Conservation (phyloP, 805 yeast genomes). For the Candida argentea region DNA sequence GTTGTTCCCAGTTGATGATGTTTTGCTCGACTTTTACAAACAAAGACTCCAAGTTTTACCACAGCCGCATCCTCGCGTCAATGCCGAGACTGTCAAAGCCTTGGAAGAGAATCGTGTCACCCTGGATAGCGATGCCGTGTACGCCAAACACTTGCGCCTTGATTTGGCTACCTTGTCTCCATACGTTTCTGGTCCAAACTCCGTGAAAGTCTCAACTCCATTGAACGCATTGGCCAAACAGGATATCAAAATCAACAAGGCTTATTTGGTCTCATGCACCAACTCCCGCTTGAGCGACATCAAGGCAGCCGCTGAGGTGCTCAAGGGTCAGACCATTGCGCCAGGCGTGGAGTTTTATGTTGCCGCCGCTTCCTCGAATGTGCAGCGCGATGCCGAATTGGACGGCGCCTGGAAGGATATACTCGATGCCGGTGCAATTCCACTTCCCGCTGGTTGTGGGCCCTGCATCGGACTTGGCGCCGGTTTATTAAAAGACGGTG, state of each 20-base stretch:
- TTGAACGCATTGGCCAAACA: slow-evolving; percentile 63
- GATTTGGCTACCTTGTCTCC: slow-evolving; percentile 80
- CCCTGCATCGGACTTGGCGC: slow-evolving; percentile 98
- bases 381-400: slow-evolving; percentile 85
- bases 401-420: slow-evolving; percentile 88
- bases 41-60: slow-evolving; percentile 47
- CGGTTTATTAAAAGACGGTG: slow-evolving; percentile 89
- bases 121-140: slow-evolving; percentile 71
- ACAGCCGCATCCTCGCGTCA: slow-evolving; percentile 79
- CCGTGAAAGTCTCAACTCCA: slow-evolving; percentile 84
- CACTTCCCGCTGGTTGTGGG: slow-evolving; percentile 98
- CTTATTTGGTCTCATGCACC: slow-evolving; percentile 96
- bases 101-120: slow-evolving; percentile 33
- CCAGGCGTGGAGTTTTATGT: slow-evolving; percentile 90
- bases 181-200: slow-evolving; percentile 91
- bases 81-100: slow-evolving; percentile 43
- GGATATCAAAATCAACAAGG: slow-evolving; percentile 77
- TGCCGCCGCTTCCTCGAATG: slow-evolving; percentile 94
- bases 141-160: slow-evolving; percentile 79
- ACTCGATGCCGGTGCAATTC: slow-evolving; percentile 85
- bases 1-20: slow-evolving; percentile 88
- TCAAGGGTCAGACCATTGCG: slow-evolving; percentile 75
- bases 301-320: slow-evolving; percentile 86
- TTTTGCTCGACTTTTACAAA: slow-evolving; percentile 64
- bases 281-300: slow-evolving; percentile 90